A percentile compares a stretch with the other conserved stretches of the same genome.
Evolutionary conservation across 2,329 filamentous ascomycete genomes (phyloP).

Genomic region (Epichloe sylvatica): DNA sequence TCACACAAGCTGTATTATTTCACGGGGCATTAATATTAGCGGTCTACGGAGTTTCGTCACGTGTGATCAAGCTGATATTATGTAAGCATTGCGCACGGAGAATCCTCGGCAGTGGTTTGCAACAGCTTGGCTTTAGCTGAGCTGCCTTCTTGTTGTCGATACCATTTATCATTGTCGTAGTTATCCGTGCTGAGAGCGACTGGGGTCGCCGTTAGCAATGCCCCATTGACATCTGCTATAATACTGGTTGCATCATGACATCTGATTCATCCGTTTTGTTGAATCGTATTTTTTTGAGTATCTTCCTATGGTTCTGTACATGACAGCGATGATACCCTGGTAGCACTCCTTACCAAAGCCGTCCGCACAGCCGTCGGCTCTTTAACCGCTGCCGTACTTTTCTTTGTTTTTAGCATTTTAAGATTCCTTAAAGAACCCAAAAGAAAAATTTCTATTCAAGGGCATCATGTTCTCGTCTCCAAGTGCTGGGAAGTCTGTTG

Average conservation of each 20-base stretch:
- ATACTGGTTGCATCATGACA: background rate
- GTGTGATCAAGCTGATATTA: conserved; percentile 4
- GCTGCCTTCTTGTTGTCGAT: too few relatives aligned
- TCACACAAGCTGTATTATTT: too few relatives aligned
- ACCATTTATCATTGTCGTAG: conserved; percentile 5
- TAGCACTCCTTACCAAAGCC: conserved; percentile 21
- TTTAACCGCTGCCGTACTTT: conserved; percentile 3
- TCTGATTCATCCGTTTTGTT: background rate
- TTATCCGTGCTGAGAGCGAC: background rate
- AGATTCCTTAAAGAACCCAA: background rate
- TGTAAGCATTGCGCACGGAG: background rate
- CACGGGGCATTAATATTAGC: too few relatives aligned
- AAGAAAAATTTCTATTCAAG: conserved; percentile 5
- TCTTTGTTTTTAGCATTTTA: background rate
- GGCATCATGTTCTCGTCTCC: conserved; percentile 45
- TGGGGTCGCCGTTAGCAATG: background rate
- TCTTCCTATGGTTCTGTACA: background rate
- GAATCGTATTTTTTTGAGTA: background rate
- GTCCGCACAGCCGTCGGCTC: conserved; percentile 23
- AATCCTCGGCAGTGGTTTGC: conserved; percentile 7
- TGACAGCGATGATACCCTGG: conserved; percentile 35
- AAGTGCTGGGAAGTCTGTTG: conserved; percentile 49
- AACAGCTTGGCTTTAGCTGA: background rate
- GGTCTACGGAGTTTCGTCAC: conserved; percentile 6
- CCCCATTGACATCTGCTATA: background rate